These are phyloP conservation scores for Capillidium rhysosporum DNA, from an alignment of 371 early-diverging fungal species.

Conservation along the genomic window DNA sequence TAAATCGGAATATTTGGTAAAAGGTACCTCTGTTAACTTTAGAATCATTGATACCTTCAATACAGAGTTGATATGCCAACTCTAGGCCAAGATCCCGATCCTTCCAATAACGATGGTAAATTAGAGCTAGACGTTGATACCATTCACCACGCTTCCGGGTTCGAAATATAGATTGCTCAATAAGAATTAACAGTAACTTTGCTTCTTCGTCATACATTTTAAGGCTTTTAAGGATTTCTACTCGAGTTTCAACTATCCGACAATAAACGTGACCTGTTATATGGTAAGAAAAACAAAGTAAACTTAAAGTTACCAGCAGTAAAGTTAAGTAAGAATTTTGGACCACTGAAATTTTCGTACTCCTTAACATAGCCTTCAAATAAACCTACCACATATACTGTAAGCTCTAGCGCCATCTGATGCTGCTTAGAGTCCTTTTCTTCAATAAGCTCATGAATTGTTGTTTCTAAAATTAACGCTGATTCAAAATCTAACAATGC, in stretches of 20 bases:
- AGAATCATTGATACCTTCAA: conserved; percentile 28
- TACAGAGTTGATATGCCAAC: conserved; percentile 24
- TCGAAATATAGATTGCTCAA: conserved; percentile 32
- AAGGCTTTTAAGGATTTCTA: conserved; percentile 27
- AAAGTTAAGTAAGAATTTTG: conserved; percentile 23
- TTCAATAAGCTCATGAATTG: conserved; percentile 14
- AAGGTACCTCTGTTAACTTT: conserved; percentile 21
- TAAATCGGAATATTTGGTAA: background rate
- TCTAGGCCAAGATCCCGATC: conserved; percentile 20
- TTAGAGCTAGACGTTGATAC: conserved; percentile 43
- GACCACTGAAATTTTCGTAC: conserved; percentile 2
- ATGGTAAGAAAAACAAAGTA: conserved; percentile 6
- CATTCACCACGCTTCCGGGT: conserved; percentile 39
- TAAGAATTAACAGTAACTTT: conserved; percentile 25
- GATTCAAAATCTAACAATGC: conserved; percentile 30
- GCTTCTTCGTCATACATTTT: conserved; percentile 34
- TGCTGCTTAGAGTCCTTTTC: conserved; percentile 9
- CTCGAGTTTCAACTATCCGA: conserved; percentile 29
- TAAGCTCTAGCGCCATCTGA: conserved; percentile 14
- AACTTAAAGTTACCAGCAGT: conserved; percentile 21
- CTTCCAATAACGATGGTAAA: conserved; percentile 28
- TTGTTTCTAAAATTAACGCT: conserved; percentile 17
- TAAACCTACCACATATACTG: conserved; percentile 15
- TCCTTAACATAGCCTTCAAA: conserved; percentile 7
- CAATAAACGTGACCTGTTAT: conserved; percentile 39